Evolutionary conservation across 2,329 filamentous ascomycete genomes (phyloP), one percentile per base, ranked within the genome.

Genomic region (Grosmannia penicillata): DNA sequence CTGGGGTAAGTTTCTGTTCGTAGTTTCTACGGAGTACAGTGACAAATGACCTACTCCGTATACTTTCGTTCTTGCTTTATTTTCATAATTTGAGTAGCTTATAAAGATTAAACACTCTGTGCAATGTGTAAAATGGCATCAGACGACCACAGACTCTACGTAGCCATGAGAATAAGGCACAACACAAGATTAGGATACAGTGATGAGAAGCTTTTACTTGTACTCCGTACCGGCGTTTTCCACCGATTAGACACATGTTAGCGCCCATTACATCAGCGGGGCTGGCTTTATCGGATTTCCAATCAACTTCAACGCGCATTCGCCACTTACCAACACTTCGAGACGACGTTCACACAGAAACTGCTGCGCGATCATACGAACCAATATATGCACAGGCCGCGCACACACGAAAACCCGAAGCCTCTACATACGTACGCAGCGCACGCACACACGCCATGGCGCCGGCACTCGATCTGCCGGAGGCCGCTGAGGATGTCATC

Each of bases 381-480:
- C 29, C 10, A 10, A 32, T 10, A 32, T 32, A 5, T 29, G 6
- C 17, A 14, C 22, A 25, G 22, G 4, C 32, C 10, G 7, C 31
- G 14, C 31, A 33, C 21, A 33, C 31, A 14, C 6, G 1, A 15
- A 21, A 30, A 15, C 11, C 28, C 6, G 8, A 8, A 15, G 28
- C n/a, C 28, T 30, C 9, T 30, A 11, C 18, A 15, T 13, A 25
- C 29, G 15, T 15, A 23, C n/a, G 18, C n/a, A 18, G n/a, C 23
- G 4, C 6, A 37, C 23, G n/a, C 21, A 25, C 23, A n/a, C 19
- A 13, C 32, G 14, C 11, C 32, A 93, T 93, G 85, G 78, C 84
- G 38, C 84, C 85, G 15, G 85, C 81, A 19, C 64, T 93, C 32
- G 81, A 93, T 62, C 75, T 79, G 50, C 71, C 79, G 36, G 70